Evolutionary conservation across 1,284 basidiomycete species (phyloP).

Genomic region (Clitocybe nebularis): DNA sequence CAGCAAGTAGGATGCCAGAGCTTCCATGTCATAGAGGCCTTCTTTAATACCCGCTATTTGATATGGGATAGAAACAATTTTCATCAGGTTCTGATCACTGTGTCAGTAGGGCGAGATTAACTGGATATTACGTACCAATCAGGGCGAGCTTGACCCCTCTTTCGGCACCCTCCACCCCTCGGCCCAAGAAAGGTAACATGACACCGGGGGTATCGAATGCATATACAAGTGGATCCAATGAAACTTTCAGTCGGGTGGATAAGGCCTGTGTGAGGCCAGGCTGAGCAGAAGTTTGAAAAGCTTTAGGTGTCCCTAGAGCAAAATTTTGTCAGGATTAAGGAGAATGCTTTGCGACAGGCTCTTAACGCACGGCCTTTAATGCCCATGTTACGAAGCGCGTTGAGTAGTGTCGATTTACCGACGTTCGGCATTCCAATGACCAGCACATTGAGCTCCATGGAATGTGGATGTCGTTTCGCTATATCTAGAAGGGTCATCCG

Average conservation of each 20-base stretch:
- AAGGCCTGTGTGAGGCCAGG: constrained; percentile 86
- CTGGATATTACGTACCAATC: constrained; percentile 63
- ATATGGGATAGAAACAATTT: constrained; percentile 17
- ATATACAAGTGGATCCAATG: constrained; percentile 80
- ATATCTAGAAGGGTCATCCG: constrained; percentile 45
- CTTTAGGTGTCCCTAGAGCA: constrained; percentile 61
- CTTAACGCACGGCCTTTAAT: constrained; percentile 73
- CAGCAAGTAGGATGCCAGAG: constrained; percentile 84
- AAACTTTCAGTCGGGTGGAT: constrained; percentile 81
- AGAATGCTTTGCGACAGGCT: not conserved
- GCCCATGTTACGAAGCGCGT: constrained; percentile 86
- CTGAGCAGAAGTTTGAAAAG: constrained; percentile 83
- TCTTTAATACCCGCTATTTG: constrained; percentile 89
- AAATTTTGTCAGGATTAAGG: constrained; percentile 4
- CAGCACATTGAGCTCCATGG: constrained; percentile 79
- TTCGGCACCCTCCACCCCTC: constrained; percentile 80
- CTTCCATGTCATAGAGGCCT: constrained; percentile 83
- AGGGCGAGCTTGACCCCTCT: constrained; percentile 90
- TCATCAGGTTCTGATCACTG: constrained; percentile 21
- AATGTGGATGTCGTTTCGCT: constrained; percentile 61
- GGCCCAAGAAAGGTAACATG: constrained; percentile 95
- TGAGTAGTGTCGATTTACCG: constrained; percentile 93
- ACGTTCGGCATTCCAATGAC: constrained; percentile 99
- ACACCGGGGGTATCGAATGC: constrained; percentile 96
- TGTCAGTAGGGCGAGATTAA: constrained; percentile 10